These are phyloP conservation scores for Pythium diclinum DNA, from an alignment of 352 stramenopile species.

Conservation along the genomic window DNA sequence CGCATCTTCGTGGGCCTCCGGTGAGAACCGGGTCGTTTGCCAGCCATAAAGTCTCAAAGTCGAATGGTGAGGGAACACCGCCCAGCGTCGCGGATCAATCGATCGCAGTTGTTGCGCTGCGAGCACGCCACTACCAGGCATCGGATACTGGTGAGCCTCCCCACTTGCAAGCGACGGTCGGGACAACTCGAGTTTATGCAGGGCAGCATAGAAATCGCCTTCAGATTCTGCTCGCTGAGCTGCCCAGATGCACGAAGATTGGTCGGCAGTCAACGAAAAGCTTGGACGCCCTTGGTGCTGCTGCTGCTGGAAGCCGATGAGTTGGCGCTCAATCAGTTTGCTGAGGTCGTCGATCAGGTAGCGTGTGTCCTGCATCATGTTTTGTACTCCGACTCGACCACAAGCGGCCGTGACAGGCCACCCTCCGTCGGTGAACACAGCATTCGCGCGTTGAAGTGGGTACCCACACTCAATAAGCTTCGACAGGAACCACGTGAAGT, in stretches of 20 bases:
- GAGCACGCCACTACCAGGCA: not conserved
- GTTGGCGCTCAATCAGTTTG: slow-evolving; percentile 1
- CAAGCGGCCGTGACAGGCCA: slow-evolving; percentile 26
- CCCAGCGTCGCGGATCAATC: slow-evolving; percentile 38
- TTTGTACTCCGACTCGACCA: slow-evolving; percentile 25
- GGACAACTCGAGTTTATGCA: slow-evolving; percentile 16
- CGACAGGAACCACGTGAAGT: slow-evolving; percentile 45
- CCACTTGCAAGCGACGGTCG: not conserved
- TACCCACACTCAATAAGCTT: slow-evolving; percentile 47
- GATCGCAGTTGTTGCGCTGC: slow-evolving; percentile 36
- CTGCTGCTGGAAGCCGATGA: not conserved
- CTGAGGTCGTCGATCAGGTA: slow-evolving; percentile 38
- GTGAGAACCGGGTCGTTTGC: slow-evolving; percentile 38
- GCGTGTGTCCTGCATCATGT: slow-evolving; percentile 38
- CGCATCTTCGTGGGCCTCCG: slow-evolving; percentile 26
- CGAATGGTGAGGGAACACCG: slow-evolving; percentile 43
- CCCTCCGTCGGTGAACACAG: slow-evolving; percentile 35
- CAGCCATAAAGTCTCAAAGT: slow-evolving; percentile 47
- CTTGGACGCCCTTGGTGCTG: not conserved
- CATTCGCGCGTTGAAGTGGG: slow-evolving; percentile 36
- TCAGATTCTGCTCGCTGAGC: slow-evolving; percentile 41
- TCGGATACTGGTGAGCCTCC: not conserved
- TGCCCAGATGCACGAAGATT: slow-evolving; percentile 37
- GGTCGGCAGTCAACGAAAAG: slow-evolving; percentile 20
- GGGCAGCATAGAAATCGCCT: slow-evolving; percentile 32